phyloP scores from a whole-genome alignment of 2,329 filamentous ascomycete species.

The Fusarium tanahbumbuense region DNA sequence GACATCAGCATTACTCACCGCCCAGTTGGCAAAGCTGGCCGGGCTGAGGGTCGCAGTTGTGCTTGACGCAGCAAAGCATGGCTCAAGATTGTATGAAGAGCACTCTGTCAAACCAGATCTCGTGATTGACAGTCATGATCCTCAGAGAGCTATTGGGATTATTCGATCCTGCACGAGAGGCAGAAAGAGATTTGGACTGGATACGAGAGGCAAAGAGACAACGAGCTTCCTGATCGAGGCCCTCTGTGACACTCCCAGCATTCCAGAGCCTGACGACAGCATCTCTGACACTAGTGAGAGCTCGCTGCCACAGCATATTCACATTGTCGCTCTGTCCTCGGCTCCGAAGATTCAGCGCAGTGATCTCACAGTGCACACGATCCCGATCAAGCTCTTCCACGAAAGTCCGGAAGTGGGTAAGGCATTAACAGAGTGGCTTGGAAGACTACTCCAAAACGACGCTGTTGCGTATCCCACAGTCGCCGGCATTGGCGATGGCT shows the following conservation, averaged over 20 bases:
- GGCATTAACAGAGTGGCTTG: conserved; percentile 73
- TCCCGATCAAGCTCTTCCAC: conserved; percentile 83
- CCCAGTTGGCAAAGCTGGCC: conserved; percentile 75
- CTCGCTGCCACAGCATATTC: conserved; percentile 50
- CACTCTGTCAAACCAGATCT: conserved; percentile 65
- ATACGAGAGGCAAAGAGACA: conserved; percentile 74
- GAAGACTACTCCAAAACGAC: conserved; percentile 67
- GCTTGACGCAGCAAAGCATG: conserved; percentile 75
- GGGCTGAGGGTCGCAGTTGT: conserved; percentile 74
- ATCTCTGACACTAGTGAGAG: conserved; percentile 52
- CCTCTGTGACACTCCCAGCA: conserved; percentile 4
- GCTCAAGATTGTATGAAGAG: conserved; percentile 64
- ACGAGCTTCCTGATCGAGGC: conserved; percentile 64
- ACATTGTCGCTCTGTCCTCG: conserved; percentile 76
- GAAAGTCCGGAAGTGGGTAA: conserved; percentile 73
- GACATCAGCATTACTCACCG: conserved; percentile 73
- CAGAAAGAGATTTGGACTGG: conserved; percentile 73
- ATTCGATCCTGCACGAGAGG: conserved; percentile 68
- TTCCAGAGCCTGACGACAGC: conserved; percentile 52
- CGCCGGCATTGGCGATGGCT: conserved; percentile 71
- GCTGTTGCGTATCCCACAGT: conserved; percentile 71
- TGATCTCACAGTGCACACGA: conserved; percentile 68
- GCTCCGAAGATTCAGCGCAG: conserved; percentile 67
- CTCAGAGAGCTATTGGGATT: conserved; percentile 72
- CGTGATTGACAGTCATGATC: conserved; percentile 75